Base-by-base conservation (phyloP, 306 rosid species). In the Vigna angularis region DNA sequence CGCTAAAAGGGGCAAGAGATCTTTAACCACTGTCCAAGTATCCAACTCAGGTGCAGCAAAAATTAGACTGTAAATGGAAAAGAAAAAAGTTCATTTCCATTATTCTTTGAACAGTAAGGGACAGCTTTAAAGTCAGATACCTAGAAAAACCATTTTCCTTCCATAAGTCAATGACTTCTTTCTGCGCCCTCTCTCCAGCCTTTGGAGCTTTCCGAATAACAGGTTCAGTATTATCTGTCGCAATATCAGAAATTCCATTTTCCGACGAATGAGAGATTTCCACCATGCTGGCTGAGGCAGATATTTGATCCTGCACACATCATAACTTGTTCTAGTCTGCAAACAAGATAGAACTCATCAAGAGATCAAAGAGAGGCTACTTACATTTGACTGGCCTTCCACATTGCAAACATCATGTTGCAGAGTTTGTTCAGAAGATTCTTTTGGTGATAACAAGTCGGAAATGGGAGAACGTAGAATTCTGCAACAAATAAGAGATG, bases 1-100 rank as follows among this genome's bases (percentile, higher is more conserved):
- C 53, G 98, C 80, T 56, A 92, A 49, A 59, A 89, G 96, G 18
- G 98, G 98, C 80, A 91, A 75, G 50, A 91, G 82, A 73, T 91
- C 91, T 81, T 79, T 86, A 63, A 87, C 88, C 77, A 91, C 62
- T 58, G 78, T 38, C 97, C 97, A 95, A 36, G 85, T 68, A 86
- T 95, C 97, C 83, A 84, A 69, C 81, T 95, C 93, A 3, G 98
- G 96, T 4, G 98, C 97, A 5, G 98, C 96, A 79, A 95, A 81
- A 80, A 95, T 79, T 81, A 95, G 77, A 86, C 98, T 95, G 92
- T 79, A 69, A 30, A 70, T 49, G 42, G 65, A 57, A 32, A 6
- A 63, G 36, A 20, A 65, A 32, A 57, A 20, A 17, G n/a, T 18
- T 66, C 20, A 75, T 63, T 42, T 51, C 53, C 50, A 63, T 17